Conservation (phyloP, 495 filamentous ascomycete species). For the Sporormia fimetaria region DNA sequence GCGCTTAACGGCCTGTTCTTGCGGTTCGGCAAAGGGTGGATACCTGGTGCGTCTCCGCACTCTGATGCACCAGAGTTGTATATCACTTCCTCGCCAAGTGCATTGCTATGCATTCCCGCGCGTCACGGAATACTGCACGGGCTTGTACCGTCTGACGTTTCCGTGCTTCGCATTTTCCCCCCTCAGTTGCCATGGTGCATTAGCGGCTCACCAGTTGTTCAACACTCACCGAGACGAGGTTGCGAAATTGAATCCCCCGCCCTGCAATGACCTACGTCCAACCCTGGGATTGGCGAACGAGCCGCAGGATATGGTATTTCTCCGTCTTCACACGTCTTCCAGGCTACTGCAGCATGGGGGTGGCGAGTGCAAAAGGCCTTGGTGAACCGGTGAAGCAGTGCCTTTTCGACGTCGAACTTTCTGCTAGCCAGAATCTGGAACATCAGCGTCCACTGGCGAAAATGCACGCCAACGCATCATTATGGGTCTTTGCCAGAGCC, state of each 20-base stretch:
- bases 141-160: slow-evolving; percentile 28
- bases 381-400: slow-evolving; percentile 26
- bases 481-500: slow-evolving; percentile 31
- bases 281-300: slow-evolving; percentile 19
- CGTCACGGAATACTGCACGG: slow-evolving; percentile 22
- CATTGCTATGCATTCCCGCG: slow-evolving; percentile 12
- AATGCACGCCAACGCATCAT: slow-evolving; percentile 89
- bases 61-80: slow-evolving; percentile 14
- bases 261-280: slow-evolving; percentile 12
- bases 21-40: slow-evolving; percentile 1
- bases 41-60: too few species aligned
- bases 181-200: slow-evolving; percentile 35
- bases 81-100: slow-evolving; percentile 14
- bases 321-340: slow-evolving; percentile 23
- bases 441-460: slow-evolving; percentile 48
- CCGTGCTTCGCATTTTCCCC: slow-evolving; percentile 20
- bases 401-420: slow-evolving; percentile 17
- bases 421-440: slow-evolving; percentile 27
- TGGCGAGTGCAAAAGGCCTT: slow-evolving; percentile 22
- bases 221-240: slow-evolving; percentile 10
- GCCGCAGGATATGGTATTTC: slow-evolving; percentile 17
- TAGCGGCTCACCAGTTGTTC: slow-evolving; percentile 38
- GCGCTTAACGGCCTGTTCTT: slow-evolving; percentile 13
- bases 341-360: slow-evolving; percentile 21
- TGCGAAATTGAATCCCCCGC: slow-evolving; percentile 6